Evolutionary conservation across 176 grass and related monocot species (phyloP), one percentile per base, ranked within the genome.

Genomic region (Lolium perenne): DNA sequence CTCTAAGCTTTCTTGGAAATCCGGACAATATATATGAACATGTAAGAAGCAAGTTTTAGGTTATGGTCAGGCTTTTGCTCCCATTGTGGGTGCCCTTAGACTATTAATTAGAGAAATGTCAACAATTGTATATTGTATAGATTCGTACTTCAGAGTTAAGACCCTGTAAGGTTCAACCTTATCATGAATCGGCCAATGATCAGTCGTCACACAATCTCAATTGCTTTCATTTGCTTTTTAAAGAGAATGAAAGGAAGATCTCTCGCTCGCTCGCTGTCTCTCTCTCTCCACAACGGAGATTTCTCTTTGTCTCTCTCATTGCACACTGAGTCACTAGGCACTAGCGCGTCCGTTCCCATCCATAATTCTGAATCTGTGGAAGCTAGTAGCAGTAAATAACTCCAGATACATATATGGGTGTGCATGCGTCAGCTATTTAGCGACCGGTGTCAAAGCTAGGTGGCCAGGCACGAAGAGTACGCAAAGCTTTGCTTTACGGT

Each of bases 321-420:
- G 49, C 12, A 56, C 61, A 71, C 61, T 61, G 71, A 71, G 79
- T 86, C 72, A 78, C 21, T 10, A 1, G 82, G 88, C 88, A 90
- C 88, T 90, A 86, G 8, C 29, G 8, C 43, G 1, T 18, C 84
- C 79, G 43, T 90, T 76, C 79, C 76, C 73, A 82, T 90, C 84
- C 63, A 17, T 23, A 82, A 72, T 49, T 77, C 72, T 72, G 43
- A 82, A 90, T 78, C 83, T 32, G 17, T 45, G 40, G 10, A 86
- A 90, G 77, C 53, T 29, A 25, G 38, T 5, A 15, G 2, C 11
- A 7, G 5, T 72, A 17, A 47, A 26, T 2, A 47, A 18, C 38
- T 23, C 3, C 1, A 81, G 10, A 59, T 61, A 55, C 47, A 14
- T 83, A 40, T 29, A 29, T 29, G 29, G 29, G 29, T 29, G 29